A percentile compares a stretch with the other conserved stretches of the same genome.
Evolutionary conservation across 345 rosid genomes (phyloP).

Genomic region (Aurinia saxatilis): DNA sequence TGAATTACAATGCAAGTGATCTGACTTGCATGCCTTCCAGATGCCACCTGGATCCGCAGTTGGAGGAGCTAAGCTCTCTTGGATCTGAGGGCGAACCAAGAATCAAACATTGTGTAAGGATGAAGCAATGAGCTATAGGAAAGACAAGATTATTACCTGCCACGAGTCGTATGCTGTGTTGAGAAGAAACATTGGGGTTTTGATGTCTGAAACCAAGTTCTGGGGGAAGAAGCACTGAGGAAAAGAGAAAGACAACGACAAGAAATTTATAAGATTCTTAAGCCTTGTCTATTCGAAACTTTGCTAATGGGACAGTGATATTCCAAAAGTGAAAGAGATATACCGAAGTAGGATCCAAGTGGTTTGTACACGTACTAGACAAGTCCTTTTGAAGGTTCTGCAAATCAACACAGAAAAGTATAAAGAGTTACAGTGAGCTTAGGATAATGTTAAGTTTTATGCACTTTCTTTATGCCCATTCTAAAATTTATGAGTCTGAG

Average conservation of each 20-base stretch:
- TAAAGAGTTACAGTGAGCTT: not conserved
- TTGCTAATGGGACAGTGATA: not conserved
- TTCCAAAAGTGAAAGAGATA: not conserved
- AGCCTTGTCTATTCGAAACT: not conserved
- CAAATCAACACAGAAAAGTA: not conserved
- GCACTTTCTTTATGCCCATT: no score
- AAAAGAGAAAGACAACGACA: constrained; percentile 1
- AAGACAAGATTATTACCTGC: constrained; percentile 49
- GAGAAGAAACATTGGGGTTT: constrained; percentile 72
- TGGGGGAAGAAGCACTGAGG: constrained; percentile 87
- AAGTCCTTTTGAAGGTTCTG: constrained; percentile 65
- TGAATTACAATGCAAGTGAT: constrained; percentile 53
- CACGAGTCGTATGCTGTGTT: constrained; percentile 79
- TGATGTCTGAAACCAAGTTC: constrained; percentile 51
- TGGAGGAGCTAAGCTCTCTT: constrained; percentile 61
- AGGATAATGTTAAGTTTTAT: no score
- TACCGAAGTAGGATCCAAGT: constrained; percentile 76
- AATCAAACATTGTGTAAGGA: constrained; percentile 5
- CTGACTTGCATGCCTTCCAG: constrained; percentile 56
- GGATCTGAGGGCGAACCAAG: constrained; percentile 38
- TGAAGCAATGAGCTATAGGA: not conserved
- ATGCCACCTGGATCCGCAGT: constrained; percentile 69
- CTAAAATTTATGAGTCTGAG: not conserved
- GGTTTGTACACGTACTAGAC: constrained; percentile 62
- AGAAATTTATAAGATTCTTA: constrained; percentile 1